These are phyloP conservation scores for Paramecium pentaurelia DNA, from an alignment of 73 alveolate species.

Conservation along the genomic window DNA sequence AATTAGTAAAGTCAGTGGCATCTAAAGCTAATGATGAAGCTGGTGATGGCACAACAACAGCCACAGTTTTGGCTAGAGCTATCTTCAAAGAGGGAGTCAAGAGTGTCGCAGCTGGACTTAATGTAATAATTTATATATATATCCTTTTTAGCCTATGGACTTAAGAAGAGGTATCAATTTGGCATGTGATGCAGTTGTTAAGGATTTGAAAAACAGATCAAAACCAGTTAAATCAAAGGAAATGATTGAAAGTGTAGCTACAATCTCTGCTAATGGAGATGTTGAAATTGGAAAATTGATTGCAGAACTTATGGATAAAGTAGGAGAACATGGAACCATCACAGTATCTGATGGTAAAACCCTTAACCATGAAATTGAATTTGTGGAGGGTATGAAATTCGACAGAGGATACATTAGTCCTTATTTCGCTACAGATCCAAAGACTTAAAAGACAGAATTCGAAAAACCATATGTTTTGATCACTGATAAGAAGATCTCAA, in stretches of 20 bases:
- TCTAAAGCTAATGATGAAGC: conserved; percentile 95
- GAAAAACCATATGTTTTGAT: conserved; percentile 93
- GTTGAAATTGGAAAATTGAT: conserved; percentile 89
- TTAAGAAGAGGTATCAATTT: conserved; percentile 94
- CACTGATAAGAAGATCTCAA: conserved; percentile 93
- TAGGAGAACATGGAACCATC: conserved; percentile 97
- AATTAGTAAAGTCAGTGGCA: conserved; percentile 92
- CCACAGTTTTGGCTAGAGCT: conserved; percentile 97
- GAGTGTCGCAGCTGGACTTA: conserved; percentile 98
- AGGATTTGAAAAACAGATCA: conserved; percentile 75
- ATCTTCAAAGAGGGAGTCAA: conserved; percentile 92
- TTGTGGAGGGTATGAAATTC: conserved; percentile 96
- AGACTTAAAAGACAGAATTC: conserved; percentile 85
- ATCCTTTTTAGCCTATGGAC: conserved; percentile 86
- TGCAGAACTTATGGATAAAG: conserved; percentile 92
- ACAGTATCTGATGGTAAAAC: conserved; percentile 90
- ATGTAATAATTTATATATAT: conserved; percentile 18
- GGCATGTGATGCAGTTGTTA: conserved; percentile 91
- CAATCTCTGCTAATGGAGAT: conserved; percentile 98
- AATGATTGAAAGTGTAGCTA: conserved; percentile 85
- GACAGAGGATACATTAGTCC: conserved; percentile 99
- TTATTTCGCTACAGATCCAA: conserved; percentile 95
- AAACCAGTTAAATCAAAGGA: conserved; percentile 74
- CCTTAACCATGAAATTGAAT: conserved; percentile 95
- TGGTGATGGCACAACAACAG: conserved; percentile 99